Evolutionary conservation across 148 eudicot species (phyloP).

Genomic region (Selenicereus undatus): DNA sequence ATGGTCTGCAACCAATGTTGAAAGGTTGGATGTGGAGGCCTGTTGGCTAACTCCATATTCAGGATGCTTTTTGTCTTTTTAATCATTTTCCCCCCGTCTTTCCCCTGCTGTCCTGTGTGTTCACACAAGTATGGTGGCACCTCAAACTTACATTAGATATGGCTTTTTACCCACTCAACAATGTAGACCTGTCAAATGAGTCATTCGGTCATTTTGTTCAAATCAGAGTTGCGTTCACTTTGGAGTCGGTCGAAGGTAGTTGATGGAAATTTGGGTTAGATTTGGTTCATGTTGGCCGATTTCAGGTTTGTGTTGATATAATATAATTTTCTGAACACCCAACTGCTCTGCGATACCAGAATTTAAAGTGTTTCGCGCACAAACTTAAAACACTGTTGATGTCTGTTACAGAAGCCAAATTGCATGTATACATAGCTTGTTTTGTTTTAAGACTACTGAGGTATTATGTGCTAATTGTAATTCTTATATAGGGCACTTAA

Average conservation of each 20-base stretch:
- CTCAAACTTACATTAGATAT: background rate
- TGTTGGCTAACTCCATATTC: background rate
- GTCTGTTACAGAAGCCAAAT: background rate
- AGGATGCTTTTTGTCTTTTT: no score
- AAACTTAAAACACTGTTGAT: background rate
- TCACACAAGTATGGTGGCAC: background rate
- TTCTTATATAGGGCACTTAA: constrained; percentile 52
- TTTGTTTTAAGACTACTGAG: background rate
- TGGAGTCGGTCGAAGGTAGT: background rate
- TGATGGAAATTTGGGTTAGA: background rate
- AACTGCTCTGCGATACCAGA: background rate
- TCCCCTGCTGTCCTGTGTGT: no score
- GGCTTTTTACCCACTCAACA: background rate
- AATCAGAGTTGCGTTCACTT: no score
- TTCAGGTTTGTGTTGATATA: background rate
- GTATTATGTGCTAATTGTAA: background rate
- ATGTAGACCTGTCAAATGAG: background rate
- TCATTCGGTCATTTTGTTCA: no score
- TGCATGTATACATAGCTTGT: background rate
- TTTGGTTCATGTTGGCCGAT: background rate
- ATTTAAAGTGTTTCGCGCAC: background rate
- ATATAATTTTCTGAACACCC: background rate
- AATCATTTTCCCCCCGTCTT: no score
- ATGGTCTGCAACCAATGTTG: background rate
- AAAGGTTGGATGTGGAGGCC: background rate